Conservation (phyloP, 2,329 filamentous ascomycete genomes). For the Xylaria sp. region DNA sequence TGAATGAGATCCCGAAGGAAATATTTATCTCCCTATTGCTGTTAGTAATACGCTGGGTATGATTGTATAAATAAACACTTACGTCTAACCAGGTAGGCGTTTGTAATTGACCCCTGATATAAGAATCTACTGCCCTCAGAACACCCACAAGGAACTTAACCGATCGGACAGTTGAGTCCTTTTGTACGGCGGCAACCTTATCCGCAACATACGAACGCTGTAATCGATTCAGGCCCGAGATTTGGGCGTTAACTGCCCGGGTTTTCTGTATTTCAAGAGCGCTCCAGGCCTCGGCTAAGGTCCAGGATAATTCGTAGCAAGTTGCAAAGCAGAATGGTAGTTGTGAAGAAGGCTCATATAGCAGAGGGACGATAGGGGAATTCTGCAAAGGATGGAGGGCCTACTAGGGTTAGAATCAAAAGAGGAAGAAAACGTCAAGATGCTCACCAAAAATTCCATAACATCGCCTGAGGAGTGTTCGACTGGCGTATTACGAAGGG, state of each 20-base stretch:
- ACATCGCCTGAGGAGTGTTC: constrained; percentile 47
- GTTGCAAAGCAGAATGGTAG: constrained; percentile 62
- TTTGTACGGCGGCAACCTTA: constrained; percentile 66
- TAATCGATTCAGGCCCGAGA: constrained; percentile 68
- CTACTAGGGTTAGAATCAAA: constrained; percentile 58
- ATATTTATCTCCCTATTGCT: constrained; percentile 47
- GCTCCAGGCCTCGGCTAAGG: constrained; percentile 57
- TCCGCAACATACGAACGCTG: constrained; percentile 68
- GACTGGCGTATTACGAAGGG: constrained; percentile 52
- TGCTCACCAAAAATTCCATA: constrained; percentile 58
- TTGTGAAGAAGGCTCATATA: constrained; percentile 53
- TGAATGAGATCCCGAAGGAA: constrained; percentile 58
- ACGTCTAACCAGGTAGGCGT: constrained; percentile 50
- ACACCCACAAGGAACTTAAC: constrained; percentile 62
- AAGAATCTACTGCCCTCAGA: constrained; percentile 56
- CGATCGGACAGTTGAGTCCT: constrained; percentile 69
- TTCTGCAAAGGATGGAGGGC: constrained; percentile 71
- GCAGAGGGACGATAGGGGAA: constrained; percentile 60
- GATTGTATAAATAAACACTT: constrained; percentile 28
- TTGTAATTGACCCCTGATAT: constrained; percentile 52
- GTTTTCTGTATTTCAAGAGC: constrained; percentile 56
- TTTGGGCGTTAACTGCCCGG: constrained; percentile 58
- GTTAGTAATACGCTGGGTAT: constrained; percentile 25
- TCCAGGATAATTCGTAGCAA: constrained; percentile 63
- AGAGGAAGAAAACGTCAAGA: constrained; percentile 34